Evolutionary conservation across 73 alveolate genomes (phyloP).

Genomic region (Breviolum minutum): DNA sequence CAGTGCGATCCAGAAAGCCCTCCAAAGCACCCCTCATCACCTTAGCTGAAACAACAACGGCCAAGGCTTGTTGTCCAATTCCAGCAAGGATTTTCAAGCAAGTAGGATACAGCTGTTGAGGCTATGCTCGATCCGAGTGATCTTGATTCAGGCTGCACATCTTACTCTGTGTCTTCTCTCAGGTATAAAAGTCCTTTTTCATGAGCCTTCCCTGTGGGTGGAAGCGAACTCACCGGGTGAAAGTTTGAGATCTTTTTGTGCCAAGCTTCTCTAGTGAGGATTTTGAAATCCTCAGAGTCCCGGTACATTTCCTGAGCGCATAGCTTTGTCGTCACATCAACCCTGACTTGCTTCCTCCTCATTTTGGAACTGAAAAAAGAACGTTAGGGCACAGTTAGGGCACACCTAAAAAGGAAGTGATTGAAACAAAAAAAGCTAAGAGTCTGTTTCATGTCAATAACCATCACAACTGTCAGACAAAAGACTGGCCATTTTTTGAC

Average conservation of each 20-base stretch:
- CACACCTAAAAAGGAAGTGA: neutral
- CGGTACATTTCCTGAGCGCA: conserved; percentile 66
- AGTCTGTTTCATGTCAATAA: neutral
- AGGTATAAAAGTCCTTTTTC: too few relatives aligned
- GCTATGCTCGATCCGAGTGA: too few relatives aligned
- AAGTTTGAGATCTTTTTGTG: neutral
- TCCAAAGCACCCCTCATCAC: conserved; percentile 61
- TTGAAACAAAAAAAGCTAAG: neutral
- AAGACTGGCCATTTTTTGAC: conserved; percentile 52
- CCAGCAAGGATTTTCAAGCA: neutral
- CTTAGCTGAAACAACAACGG: neutral
- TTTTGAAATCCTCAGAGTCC: conserved; percentile 80
- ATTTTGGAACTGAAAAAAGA: neutral
- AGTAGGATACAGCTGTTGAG: too few relatives aligned
- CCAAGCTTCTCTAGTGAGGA: conserved; percentile 51
- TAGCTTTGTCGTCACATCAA: too few relatives aligned
- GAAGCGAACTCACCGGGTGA: too few relatives aligned
- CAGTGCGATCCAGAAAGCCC: conserved; percentile 81
- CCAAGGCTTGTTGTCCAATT: neutral
- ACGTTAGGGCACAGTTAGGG: neutral
- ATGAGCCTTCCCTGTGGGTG: too few relatives aligned
- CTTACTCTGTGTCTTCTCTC: too few relatives aligned
- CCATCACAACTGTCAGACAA: neutral
- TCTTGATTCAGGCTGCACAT: too few relatives aligned
- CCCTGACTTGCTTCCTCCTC: too few relatives aligned